Base-by-base conservation (phyloP, 441 rosid species). In the Melastoma candidum region DNA sequence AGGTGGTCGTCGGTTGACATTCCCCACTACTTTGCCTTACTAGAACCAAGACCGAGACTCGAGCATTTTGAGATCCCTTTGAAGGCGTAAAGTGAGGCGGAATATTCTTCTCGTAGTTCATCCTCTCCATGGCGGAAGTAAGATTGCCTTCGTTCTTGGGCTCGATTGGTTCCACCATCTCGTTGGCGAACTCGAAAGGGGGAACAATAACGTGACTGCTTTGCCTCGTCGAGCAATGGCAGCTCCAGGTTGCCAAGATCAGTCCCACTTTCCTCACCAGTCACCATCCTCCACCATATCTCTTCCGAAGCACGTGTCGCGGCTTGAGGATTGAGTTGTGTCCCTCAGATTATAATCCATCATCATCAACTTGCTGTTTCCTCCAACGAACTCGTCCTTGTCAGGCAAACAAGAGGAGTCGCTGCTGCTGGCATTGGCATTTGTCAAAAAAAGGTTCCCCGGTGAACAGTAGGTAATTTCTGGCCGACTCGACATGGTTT, bases 71-170 rank as follows among this genome's bases (percentile, higher is more conserved):
- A 48, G 60, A 81, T 77, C 12, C 92, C 85, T 59, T 78, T 74
- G 65, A 84, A 81, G 2, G 87, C 85, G 39, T 81, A 77, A 1
- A 79, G 73, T 4, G 92, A 84, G 63, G 87, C 87, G 4, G 87
- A 84, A 63, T 75, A 63, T 79, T 81, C 55, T 83, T 66, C 57
- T 81, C 92, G 24, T 75, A 77, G 39, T 60, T 81, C 83, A 81
- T 77, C 56, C 82, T 75, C 67, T 69, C 68, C 81, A 81, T 67
- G 36, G 74, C 77, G 47, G 66, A 82, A 49, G 68, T 69, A 17
- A 79, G 65, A 63, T 78, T 84, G 17, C 51, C 69, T 12, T 51
- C 61, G 22, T 14, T 67, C 48, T 68, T 79, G 0, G 54, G 26
- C 57, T 60, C 81, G 51, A 69, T 72, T n/a, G 73, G 65, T 63